phyloP scores from a whole-genome alignment of 192 early-diverging fungal genomes.

The Phycomyces nitens region DNA sequence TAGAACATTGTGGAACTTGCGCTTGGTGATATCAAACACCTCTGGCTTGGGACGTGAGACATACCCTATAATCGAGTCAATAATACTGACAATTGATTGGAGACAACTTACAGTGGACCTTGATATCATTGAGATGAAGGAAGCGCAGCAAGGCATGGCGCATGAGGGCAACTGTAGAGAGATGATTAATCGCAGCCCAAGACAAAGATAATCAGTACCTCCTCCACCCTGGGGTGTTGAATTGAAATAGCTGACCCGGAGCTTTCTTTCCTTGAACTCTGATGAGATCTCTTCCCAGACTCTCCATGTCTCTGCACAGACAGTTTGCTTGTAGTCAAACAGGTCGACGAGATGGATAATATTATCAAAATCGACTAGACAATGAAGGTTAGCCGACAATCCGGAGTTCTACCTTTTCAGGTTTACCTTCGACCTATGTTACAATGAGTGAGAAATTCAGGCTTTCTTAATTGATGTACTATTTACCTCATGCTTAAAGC shows the following conservation, averaged over 20 bases:
- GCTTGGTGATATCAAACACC: conserved; percentile 84
- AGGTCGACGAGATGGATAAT: conserved; percentile 65
- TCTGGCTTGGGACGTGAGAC: conserved; percentile 81
- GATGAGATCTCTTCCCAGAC: conserved; percentile 53
- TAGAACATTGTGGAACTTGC: conserved; percentile 85
- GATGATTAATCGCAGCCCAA: too few relatives aligned
- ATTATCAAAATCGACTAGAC: conserved; percentile 67
- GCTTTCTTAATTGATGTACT: too few relatives aligned
- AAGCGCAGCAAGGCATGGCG: conserved; percentile 76
- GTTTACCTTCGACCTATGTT: conserved; percentile 37
- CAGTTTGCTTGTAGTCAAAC: conserved; percentile 61
- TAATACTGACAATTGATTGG: too few relatives aligned
- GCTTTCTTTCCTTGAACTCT: conserved; percentile 52
- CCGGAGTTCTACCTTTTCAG: neutral
- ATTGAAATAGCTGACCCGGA: conserved; percentile 71
- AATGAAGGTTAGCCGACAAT: too few relatives aligned
- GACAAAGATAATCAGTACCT: conserved; percentile 29
- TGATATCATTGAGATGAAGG: conserved; percentile 59
- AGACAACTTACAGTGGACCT: conserved; percentile 58
- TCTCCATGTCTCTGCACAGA: conserved; percentile 64
- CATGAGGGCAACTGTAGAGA: conserved; percentile 72
- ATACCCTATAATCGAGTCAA: too few relatives aligned
- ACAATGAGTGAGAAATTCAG: too few relatives aligned
- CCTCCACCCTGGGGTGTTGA: conserved; percentile 85
- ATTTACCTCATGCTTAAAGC: conserved; percentile 57